These are phyloP conservation scores for Fomitopsis betulina DNA, from an alignment of 1,284 basidiomycete species.

Conservation along the genomic window DNA sequence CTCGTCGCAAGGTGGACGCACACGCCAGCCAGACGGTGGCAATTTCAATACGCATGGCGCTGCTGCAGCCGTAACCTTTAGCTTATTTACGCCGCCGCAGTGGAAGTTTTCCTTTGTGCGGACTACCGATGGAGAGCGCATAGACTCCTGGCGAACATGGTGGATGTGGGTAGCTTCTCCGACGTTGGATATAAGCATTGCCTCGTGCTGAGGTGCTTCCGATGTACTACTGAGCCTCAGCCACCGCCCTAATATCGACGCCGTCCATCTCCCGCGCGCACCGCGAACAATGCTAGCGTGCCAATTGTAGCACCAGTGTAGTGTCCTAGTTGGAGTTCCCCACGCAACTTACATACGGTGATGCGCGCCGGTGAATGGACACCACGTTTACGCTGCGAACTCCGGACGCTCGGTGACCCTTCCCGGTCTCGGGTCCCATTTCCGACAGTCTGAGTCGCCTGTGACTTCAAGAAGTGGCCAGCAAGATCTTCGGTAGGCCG, in stretches of 20 bases:
- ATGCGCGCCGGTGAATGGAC: background rate
- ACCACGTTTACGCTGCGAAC: background rate
- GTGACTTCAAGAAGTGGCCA: background rate
- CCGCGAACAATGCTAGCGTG: slow-evolving; percentile 2
- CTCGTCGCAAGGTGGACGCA: background rate
- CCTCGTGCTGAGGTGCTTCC: background rate
- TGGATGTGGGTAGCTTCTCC: background rate
- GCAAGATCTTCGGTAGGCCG: background rate
- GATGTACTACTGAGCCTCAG: background rate
- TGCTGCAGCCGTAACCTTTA: background rate
- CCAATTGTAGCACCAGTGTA: background rate
- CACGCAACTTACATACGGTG: background rate
- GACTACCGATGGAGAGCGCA: background rate
- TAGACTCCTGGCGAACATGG: background rate
- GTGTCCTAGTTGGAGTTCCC: background rate
- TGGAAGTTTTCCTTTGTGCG: background rate
- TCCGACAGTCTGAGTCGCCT: background rate
- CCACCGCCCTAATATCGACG: background rate
- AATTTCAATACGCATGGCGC: background rate
- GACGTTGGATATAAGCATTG: background rate
- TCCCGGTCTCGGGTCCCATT: background rate
- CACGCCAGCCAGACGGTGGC: background rate
- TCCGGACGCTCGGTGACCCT: background rate
- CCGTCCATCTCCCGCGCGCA: background rate
- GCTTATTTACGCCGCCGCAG: background rate